These are phyloP conservation scores for Amanita pseudoporphyria DNA, from an alignment of 768 basidiomycete species.

Conservation along the genomic window DNA sequence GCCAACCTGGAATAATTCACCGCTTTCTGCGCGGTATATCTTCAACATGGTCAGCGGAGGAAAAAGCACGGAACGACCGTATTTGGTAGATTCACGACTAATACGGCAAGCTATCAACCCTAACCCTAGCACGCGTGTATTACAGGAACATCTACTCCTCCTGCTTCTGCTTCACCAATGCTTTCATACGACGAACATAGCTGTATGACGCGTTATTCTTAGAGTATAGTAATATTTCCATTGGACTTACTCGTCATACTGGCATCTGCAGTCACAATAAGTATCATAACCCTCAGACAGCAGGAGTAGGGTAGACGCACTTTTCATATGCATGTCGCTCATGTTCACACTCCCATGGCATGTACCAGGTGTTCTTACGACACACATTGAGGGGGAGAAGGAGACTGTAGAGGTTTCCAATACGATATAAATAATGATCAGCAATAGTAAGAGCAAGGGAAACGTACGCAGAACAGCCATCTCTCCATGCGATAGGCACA, in stretches of 20 bases:
- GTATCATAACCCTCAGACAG: background rate
- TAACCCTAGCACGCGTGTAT: background rate
- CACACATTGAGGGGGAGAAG: slow-evolving; percentile 85
- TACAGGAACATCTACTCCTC: background rate
- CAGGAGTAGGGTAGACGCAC: slow-evolving; percentile 30
- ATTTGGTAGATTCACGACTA: slow-evolving; percentile 2
- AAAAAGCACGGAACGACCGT: slow-evolving; percentile 1
- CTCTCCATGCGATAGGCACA: slow-evolving; percentile 79
- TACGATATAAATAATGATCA: too few relatives aligned
- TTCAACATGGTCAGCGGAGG: slow-evolving; percentile 37
- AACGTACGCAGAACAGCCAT: slow-evolving; percentile 85
- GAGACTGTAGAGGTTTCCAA: slow-evolving; percentile 35
- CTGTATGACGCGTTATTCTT: slow-evolving; percentile 26
- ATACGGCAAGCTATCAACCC: slow-evolving; percentile 7
- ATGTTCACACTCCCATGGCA: slow-evolving; percentile 92
- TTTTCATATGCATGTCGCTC: slow-evolving; percentile 82
- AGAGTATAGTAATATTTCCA: background rate
- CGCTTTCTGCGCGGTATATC: slow-evolving; percentile 58
- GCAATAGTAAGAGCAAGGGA: background rate
- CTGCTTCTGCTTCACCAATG: slow-evolving; percentile 61
- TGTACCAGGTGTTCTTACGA: slow-evolving; percentile 64
- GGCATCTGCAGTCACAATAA: slow-evolving; percentile 48
- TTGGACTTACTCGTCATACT: slow-evolving; percentile 82
- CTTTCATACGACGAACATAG: slow-evolving; percentile 83
- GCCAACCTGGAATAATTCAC: slow-evolving; percentile 49